Base-by-base conservation (phyloP, 2,329 filamentous ascomycete genomes). In the Seiridium cupressi region DNA sequence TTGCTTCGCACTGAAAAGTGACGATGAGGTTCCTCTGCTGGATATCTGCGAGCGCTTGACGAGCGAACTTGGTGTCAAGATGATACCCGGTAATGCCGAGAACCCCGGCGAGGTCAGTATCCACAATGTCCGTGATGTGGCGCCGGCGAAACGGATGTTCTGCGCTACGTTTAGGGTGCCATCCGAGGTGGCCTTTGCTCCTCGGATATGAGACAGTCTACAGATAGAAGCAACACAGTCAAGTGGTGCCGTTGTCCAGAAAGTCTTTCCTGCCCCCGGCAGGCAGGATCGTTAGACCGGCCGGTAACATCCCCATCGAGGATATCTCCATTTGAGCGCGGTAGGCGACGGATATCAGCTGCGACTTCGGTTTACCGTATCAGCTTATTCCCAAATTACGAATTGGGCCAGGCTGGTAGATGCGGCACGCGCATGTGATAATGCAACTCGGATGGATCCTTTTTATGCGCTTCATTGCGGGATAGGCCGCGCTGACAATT, bases 71-170 rank as follows among this genome's bases (percentile, higher is more conserved):
- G 82, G 83, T 1, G 81, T 81, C 62, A 76, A 79, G 3, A 83
- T 92, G 68, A 83, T 77, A 44, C 73, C 81, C 78, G 81, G 78
- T 10, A 78, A 85, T 60, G 74, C 76, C 34, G 77, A 81, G 58
- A 72, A 73, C 35, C 76, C 80, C 53, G 77, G 79, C 5, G 76
- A 85, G 66, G 77, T 85, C 44, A 77, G 77, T 0, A 84, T 92
- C 63, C 77, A 86, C 61, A 86, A 90, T 61, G 92, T 98, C 40
- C 84, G 95, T 64, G 88, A 96, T 66, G 95, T 99, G 59, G 91
- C 93, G 61, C 95, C 95, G 4, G 89, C 92, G 70, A 99, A 99
- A 82, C 86, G 90, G 71, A 97, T 97, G 93, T 98, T 94, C 75
- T 98, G 95, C 74, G 94, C 92, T 36, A 96, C 88, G 66, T 98